Evolutionary conservation across 2,329 filamentous ascomycete genomes (phyloP).

Genomic region (Fusarium gaditjirri): DNA sequence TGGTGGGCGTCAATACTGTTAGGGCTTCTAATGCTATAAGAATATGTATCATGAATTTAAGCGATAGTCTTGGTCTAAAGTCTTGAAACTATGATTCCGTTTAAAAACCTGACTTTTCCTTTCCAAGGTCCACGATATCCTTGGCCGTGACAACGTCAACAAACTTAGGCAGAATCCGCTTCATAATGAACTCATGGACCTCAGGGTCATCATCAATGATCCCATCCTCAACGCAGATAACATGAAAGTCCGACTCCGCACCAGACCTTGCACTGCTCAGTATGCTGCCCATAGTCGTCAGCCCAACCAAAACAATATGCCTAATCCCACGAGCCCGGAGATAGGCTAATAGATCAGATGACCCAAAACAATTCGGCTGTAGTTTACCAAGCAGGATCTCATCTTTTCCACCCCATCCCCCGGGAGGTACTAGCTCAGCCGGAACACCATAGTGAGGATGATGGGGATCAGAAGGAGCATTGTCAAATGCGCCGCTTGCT

Average conservation of each 20-base stretch:
- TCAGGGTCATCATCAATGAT: neutral
- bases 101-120: neutral
- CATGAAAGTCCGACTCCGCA: neutral
- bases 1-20: neutral
- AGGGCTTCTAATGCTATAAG: rapidly evolving
- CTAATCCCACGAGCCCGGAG: neutral
- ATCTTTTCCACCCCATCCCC: neutral
- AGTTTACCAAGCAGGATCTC: neutral
- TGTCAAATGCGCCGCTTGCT: neutral
- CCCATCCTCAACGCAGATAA: neutral
- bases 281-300: neutral
- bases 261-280: neutral
- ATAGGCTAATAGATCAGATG: neutral
- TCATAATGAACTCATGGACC: neutral
- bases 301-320: neutral
- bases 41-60: neutral
- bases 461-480: neutral
- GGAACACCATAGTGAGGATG: neutral
- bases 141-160: neutral
- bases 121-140: neutral
- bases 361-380: neutral
- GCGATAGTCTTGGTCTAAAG: rapidly evolving
- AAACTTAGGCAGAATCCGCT: neutral
- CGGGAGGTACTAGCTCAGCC: neutral
- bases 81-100: rapidly evolving